phyloP scores from a whole-genome alignment of 2,329 filamentous ascomycete species.

The Lasiodiplodia theobromae region DNA sequence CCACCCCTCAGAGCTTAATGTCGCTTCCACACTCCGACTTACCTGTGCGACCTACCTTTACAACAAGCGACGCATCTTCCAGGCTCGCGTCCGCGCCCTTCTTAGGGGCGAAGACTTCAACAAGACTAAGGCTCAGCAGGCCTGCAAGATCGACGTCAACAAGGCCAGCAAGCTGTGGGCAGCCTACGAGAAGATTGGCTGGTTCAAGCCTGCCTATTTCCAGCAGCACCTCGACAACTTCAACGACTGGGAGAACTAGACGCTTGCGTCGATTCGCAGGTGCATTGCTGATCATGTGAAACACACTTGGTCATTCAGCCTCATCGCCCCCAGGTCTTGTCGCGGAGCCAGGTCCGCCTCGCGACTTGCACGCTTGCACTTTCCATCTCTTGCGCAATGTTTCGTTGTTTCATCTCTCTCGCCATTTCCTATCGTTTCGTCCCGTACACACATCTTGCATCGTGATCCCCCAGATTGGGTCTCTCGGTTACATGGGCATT shows the following conservation, averaged over 20 bases:
- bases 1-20: constrained; percentile 76
- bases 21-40: constrained; percentile 81
- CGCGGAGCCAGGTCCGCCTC: constrained; percentile 18
- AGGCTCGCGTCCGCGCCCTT: constrained; percentile 72
- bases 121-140: constrained; percentile 94
- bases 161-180: constrained; percentile 94
- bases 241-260: constrained; percentile 27
- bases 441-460: constrained; percentile 18
- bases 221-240: constrained; percentile 48
- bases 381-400: not conserved
- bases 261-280: constrained; percentile 27
- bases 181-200: constrained; percentile 85
- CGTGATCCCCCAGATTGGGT: constrained; percentile 10
- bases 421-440: not conserved
- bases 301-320: constrained; percentile 20
- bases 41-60: constrained; percentile 89
- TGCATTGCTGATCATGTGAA: constrained; percentile 27
- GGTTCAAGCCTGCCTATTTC: constrained; percentile 70
- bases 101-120: constrained; percentile 81
- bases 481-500: constrained; percentile 20
- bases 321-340: not conserved
- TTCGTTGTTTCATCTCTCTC: constrained; percentile 5
- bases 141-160: constrained; percentile 98
- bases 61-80: constrained; percentile 91
- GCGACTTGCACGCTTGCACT: not conserved